These are phyloP conservation scores for Botrytis byssoidea DNA, from an alignment of 2,329 filamentous ascomycete species.

Conservation along the genomic window DNA sequence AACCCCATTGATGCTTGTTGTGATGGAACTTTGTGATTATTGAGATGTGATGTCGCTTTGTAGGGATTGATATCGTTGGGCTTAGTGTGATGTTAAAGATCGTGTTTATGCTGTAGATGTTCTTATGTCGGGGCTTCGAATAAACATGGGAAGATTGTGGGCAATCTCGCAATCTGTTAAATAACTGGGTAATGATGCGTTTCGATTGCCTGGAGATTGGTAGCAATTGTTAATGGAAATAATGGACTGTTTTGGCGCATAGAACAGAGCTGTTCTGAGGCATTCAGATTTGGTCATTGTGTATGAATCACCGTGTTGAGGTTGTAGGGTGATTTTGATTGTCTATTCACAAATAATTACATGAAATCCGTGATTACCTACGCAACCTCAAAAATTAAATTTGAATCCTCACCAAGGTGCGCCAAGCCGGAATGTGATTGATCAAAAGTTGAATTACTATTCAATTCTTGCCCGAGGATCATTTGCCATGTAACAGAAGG, in stretches of 20 bases:
- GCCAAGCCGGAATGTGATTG: background rate
- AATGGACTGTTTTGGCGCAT: background rate
- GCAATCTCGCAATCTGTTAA: background rate
- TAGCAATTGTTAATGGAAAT: background rate
- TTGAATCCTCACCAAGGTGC: background rate
- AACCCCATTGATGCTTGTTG: background rate
- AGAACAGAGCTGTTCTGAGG: background rate
- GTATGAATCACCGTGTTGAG: background rate
- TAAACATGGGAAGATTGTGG: background rate
- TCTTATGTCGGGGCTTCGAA: background rate
- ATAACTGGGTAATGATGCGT: background rate
- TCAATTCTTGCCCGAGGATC: background rate
- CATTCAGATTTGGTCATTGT: background rate
- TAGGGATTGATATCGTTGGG: too few species aligned
- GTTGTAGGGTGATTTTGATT: too few species aligned
- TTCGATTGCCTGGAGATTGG: background rate
- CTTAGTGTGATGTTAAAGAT: too few species aligned
- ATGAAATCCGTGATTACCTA: background rate
- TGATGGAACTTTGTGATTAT: background rate
- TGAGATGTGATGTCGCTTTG: background rate
- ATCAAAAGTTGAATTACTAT: rapidly evolving
- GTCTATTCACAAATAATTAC: background rate
- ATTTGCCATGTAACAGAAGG: background rate
- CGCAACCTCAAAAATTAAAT: too few species aligned
- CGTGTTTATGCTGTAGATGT: background rate